phyloP scores from a whole-genome alignment of 2,329 filamentous ascomycete genomes.

The Leptographium wingfieldii region DNA sequence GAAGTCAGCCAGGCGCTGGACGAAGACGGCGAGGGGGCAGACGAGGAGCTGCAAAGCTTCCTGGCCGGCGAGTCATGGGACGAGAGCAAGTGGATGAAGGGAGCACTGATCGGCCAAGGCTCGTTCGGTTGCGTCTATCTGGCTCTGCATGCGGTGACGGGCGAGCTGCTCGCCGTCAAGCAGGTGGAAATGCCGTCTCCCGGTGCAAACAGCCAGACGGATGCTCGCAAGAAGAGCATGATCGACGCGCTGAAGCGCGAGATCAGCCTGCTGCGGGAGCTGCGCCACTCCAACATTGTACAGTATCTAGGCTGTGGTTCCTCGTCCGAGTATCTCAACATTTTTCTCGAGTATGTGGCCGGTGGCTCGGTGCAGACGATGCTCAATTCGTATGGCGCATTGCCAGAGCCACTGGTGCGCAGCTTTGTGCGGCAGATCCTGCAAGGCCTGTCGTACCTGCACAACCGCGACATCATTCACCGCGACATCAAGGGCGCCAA shows the following conservation, averaged over 20 bases:
- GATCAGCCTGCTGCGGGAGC: constrained; percentile 82
- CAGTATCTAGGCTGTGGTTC: constrained; percentile 94
- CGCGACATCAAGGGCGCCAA: constrained; percentile 99
- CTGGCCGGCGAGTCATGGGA: constrained; percentile 88
- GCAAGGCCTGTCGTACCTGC: constrained; percentile 81
- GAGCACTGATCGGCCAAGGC: constrained; percentile 88
- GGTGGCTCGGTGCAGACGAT: constrained; percentile 96
- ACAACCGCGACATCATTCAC: constrained; percentile 92
- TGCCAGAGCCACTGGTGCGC: constrained; percentile 83
- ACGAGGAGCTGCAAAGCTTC: constrained; percentile 83
- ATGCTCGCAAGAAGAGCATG: constrained; percentile 94
- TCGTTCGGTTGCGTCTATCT: constrained; percentile 95
- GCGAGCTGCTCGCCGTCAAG: constrained; percentile 95
- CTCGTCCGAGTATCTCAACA: constrained; percentile 85
- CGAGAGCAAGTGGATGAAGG: constrained; percentile 99
- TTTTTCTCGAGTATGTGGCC: constrained; percentile 98
- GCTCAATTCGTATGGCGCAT: constrained; percentile 94
- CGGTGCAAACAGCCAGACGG: constrained; percentile 65
- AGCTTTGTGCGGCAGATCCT: constrained; percentile 97
- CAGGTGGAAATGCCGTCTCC: constrained; percentile 84
- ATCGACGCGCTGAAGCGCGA: constrained; percentile 94
- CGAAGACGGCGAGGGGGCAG: constrained; percentile 82
- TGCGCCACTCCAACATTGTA: constrained; percentile 94
- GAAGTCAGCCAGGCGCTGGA: constrained; percentile 76
- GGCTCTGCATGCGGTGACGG: constrained; percentile 87